phyloP scores from a whole-genome alignment of 371 early-diverging fungal species.

The Fennellomyces sp. region DNA sequence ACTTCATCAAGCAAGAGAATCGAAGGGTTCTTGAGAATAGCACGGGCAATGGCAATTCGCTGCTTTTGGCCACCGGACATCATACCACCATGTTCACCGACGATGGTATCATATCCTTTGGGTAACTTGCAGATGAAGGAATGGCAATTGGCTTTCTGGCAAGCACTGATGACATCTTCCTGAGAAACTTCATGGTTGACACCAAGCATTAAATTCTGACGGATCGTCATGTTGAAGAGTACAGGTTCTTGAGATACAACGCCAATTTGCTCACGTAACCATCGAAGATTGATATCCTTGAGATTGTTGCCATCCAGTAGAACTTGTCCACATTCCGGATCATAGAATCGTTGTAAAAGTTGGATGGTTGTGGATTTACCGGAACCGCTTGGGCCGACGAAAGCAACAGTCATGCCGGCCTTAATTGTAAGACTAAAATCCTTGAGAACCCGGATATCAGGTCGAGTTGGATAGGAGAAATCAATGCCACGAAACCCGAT shows the following conservation, averaged over 20 bases:
- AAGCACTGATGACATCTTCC: conserved; percentile 51
- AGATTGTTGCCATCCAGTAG: conserved; percentile 47
- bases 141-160: conserved; percentile 73
- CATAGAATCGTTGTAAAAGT: conserved; percentile 78
- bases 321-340: conserved; percentile 32
- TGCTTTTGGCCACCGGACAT: no score
- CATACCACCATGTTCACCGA: no score
- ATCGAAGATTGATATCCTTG: conserved; percentile 42
- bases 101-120: no score
- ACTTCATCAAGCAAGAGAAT: conserved; percentile 62
- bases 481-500: no score
- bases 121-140: conserved; percentile 77
- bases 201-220: conserved; percentile 46
- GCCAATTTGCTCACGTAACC: conserved; percentile 50
- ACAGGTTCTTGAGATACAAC: conserved; percentile 68
- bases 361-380: conserved; percentile 70
- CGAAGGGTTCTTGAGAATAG: conserved; percentile 72
- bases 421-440: conserved; percentile 62
- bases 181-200: conserved; percentile 22
- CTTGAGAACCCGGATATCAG: conserved; percentile 63
- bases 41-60: conserved; percentile 77
- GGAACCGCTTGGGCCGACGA: conserved; percentile 56
- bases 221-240: conserved; percentile 57
- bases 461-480: conserved; percentile 81
- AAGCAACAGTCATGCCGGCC: conserved; percentile 69